These are phyloP conservation scores for Liquidambar formosana DNA, from an alignment of 164 flowering plant species.

Conservation along the genomic window DNA sequence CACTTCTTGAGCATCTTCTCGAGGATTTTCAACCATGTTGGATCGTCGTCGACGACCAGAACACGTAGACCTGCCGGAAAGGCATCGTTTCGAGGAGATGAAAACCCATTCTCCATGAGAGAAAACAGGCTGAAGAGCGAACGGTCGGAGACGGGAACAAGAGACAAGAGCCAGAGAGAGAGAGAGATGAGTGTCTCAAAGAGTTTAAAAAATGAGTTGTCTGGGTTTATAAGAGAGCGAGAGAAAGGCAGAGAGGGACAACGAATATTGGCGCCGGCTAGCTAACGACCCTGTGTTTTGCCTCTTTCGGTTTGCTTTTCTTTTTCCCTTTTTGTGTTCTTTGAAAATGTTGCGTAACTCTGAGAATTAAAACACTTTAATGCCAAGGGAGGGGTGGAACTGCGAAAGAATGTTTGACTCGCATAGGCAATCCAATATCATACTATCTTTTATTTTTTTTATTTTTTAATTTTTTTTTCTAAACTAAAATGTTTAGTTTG, in stretches of 20 bases:
- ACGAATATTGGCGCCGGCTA: constrained; percentile 44
- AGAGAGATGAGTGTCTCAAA: neutral
- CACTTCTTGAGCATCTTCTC: constrained; percentile 97
- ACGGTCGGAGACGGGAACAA: neutral
- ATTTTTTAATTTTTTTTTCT: no score
- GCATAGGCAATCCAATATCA: no score
- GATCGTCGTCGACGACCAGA: constrained; percentile 96
- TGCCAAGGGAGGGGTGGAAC: no score
- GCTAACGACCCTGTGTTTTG: constrained; percentile 28
- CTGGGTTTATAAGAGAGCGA: constrained; percentile 9
- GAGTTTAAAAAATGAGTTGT: constrained; percentile 3
- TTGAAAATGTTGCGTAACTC: neutral
- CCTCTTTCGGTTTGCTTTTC: neutral
- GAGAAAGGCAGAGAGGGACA: constrained; percentile 15
- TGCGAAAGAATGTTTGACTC: no score
- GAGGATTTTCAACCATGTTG: constrained; percentile 82
- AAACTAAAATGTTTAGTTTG: no score
- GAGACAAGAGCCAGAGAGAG: constrained; percentile 3
- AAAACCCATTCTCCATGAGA: constrained; percentile 47
- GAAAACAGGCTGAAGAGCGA: neutral
- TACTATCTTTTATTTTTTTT: no score
- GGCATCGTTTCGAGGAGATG: constrained; percentile 44
- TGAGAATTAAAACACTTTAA: no score
- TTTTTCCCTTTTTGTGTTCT: neutral
- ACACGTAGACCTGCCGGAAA: constrained; percentile 92